Percentiles rank a stretch among this genome's conserved stretches.
Evolutionary conservation across 73 alveolate genomes (phyloP).

Genomic region (Paramecium octaurelia): DNA sequence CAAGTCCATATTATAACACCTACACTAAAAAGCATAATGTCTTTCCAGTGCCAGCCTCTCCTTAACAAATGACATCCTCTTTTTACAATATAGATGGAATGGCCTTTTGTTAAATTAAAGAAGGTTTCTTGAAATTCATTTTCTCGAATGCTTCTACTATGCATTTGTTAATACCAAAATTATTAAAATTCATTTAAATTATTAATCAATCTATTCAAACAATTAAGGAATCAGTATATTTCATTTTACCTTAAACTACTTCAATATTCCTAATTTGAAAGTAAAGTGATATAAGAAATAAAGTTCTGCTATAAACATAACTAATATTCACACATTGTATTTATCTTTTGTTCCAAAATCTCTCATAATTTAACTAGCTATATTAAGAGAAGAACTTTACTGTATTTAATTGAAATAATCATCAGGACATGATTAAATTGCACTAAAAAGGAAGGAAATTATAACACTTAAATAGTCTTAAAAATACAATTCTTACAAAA

Average conservation of each 20-base stretch:
- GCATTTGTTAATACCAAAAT: not conserved
- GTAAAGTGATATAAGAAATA: too few relatives aligned
- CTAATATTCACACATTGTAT: too few relatives aligned
- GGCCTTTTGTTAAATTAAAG: not conserved
- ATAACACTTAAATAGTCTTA: not conserved
- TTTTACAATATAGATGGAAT: not conserved
- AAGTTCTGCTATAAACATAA: too few relatives aligned
- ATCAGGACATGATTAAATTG: not conserved
- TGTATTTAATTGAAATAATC: not conserved
- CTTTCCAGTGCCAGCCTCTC: constrained; percentile 44
- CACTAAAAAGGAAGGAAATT: not conserved
- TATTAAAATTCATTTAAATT: not conserved
- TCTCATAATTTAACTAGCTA: too few relatives aligned
- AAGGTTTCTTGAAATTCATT: not conserved
- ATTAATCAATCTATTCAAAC: not conserved
- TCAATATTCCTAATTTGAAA: not conserved
- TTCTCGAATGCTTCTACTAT: constrained; percentile 13
- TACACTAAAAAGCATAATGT: constrained; percentile 31
- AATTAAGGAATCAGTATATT: not conserved
- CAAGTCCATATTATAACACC: not conserved
- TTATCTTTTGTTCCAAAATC: too few relatives aligned
- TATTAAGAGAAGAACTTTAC: too few relatives aligned
- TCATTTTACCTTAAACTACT: not conserved
- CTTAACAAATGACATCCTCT: constrained; percentile 10
- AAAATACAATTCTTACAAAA: not conserved